Percentiles rank a stretch among this genome's conserved stretches.
Conservation (phyloP, 192 early-diverging fungal genomes). For the Coemansia sp. region DNA sequence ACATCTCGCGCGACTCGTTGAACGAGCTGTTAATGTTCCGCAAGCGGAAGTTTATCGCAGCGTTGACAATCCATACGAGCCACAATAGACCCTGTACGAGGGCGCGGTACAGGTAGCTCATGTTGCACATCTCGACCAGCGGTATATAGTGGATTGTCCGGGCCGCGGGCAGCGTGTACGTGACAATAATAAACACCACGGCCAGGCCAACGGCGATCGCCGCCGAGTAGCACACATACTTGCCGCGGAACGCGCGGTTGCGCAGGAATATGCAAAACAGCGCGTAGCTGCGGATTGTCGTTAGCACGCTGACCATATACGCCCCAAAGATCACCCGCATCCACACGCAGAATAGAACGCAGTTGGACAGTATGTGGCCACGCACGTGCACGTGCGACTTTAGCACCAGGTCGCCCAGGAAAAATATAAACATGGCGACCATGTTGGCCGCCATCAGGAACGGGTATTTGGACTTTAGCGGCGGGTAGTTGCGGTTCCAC, state of each 20-base stretch:
- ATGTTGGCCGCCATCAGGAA: conserved; percentile 42
- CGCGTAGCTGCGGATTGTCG: conserved; percentile 46
- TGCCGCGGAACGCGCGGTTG: conserved; percentile 37
- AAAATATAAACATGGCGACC: conserved; percentile 42
- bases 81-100: conserved; percentile 42
- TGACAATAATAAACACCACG: conserved; percentile 27
- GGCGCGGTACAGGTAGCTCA: conserved; percentile 42
- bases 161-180: conserved; percentile 26
- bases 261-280: conserved; percentile 46
- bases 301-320: conserved; percentile 35
- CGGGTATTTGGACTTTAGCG: conserved; percentile 54
- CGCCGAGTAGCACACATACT: conserved; percentile 19
- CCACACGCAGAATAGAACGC: conserved; percentile 50
- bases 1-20: conserved; percentile 48
- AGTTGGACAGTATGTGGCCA: conserved; percentile 23
- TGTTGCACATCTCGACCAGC: conserved; percentile 39
- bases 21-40: conserved; percentile 54
- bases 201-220: conserved; percentile 11
- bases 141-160: conserved; percentile 32
- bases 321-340: conserved; percentile 37
- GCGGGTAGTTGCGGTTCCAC: conserved; percentile 50
- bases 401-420: conserved; percentile 48
- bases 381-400: conserved; percentile 46
- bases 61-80: conserved; percentile 41
- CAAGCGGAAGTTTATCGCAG: conserved; percentile 33